A percentile compares a stretch with the other conserved stretches of the same genome.
Conservation (phyloP, 2,329 filamentous ascomycete species). For the Talaromyces sp. region DNA sequence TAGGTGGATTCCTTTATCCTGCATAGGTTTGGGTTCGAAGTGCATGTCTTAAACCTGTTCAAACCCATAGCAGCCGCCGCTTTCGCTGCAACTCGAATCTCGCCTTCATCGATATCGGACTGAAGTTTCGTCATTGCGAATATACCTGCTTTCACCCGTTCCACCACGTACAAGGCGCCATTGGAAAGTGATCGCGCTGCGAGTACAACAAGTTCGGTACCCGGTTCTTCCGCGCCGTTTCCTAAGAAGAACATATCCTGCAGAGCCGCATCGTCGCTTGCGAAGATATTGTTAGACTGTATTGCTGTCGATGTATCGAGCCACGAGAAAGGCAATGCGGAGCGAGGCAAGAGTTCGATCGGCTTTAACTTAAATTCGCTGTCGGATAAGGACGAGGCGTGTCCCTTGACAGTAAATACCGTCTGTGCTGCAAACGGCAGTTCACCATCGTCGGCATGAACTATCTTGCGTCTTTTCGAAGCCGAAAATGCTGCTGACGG, state of each 20-base stretch:
- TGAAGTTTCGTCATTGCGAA: conserved; percentile 39
- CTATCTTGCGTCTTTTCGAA: conserved; percentile 35
- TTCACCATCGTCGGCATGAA: conserved; percentile 17
- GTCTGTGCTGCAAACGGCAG: conserved; percentile 18
- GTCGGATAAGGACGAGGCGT: conserved; percentile 34
- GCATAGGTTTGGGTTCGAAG: neutral
- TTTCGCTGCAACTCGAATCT: conserved; percentile 38
- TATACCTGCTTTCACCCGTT: conserved; percentile 38
- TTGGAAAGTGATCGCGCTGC: conserved; percentile 30
- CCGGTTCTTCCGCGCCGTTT: neutral
- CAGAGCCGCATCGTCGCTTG: conserved; percentile 35
- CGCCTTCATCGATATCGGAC: conserved; percentile 35
- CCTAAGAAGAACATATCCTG: conserved; percentile 29
- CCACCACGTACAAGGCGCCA: conserved; percentile 36
- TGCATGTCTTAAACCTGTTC: conserved; percentile 7
- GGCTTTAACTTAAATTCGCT: conserved; percentile 35
- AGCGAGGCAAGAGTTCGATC: conserved; percentile 36
- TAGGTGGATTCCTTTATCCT: neutral
- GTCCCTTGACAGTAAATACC: conserved; percentile 34
- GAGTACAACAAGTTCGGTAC: conserved; percentile 31
- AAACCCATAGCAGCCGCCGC: conserved; percentile 18
- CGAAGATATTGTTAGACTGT: conserved; percentile 36
- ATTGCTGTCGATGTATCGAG: conserved; percentile 33
- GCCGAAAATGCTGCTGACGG: conserved; percentile 20
- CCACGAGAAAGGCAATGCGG: conserved; percentile 38